Evolutionary conservation across 202 grass and related monocot species (phyloP).

Genomic region (Setaria viridis): DNA sequence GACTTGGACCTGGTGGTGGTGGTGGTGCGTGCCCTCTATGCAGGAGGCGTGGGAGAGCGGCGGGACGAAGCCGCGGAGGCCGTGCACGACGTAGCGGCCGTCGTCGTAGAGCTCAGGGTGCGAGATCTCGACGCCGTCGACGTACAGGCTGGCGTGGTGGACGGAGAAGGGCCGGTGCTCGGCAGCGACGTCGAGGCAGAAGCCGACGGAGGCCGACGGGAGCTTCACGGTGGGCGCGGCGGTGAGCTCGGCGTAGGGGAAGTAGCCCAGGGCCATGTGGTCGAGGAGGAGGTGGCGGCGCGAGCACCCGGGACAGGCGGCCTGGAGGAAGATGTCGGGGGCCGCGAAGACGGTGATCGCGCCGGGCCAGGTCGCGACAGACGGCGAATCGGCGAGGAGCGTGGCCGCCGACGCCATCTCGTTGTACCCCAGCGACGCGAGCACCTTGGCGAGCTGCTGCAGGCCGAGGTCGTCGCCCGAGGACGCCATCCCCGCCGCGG

Average conservation of each 20-base stretch:
- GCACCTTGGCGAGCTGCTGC: constrained; percentile 62
- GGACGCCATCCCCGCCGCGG: background rate
- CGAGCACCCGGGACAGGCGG: constrained; percentile 64
- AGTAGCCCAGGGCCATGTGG: constrained; percentile 77
- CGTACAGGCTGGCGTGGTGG: constrained; percentile 54
- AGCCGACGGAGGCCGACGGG: constrained; percentile 61
- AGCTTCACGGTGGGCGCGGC: constrained; percentile 53
- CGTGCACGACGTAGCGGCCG: constrained; percentile 73
- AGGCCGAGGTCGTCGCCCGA: constrained; percentile 21
- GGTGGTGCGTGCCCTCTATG: constrained; percentile 26
- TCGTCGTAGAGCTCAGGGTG: constrained; percentile 81
- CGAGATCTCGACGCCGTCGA: constrained; percentile 67
- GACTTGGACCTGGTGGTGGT: constrained; percentile 6
- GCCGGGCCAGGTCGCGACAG: constrained; percentile 52
- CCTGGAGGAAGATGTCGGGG: constrained; percentile 62
- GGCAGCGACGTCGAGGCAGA: constrained; percentile 62
- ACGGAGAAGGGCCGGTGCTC: constrained; percentile 42
- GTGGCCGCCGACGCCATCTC: constrained; percentile 66
- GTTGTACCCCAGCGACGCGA: constrained; percentile 76
- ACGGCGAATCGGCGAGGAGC: constrained; percentile 42
- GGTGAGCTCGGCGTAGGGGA: constrained; percentile 55
- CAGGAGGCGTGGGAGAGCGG: constrained; percentile 68
- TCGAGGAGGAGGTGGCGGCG: constrained; percentile 58
- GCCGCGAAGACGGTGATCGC: constrained; percentile 74
- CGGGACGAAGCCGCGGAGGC: constrained; percentile 63